phyloP scores from a whole-genome alignment of 169 alveolate species.

The Plasmodium knowlesi region DNA sequence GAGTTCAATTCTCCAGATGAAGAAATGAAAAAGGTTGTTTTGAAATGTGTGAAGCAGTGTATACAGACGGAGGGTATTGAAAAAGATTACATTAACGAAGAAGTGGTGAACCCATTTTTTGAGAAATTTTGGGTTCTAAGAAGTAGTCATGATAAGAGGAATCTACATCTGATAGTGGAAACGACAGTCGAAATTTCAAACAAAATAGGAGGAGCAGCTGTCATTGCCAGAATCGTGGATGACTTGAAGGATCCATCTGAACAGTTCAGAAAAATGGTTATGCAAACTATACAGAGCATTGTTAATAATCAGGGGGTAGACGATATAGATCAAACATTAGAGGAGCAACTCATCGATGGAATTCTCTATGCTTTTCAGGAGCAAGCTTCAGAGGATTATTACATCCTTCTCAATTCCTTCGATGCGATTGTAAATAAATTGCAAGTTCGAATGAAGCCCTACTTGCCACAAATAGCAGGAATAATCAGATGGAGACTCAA shows the following conservation, averaged over 20 bases:
- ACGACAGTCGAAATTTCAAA: conserved; percentile 98
- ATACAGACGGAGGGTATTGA: conserved; percentile 98
- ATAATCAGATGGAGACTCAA: conserved; percentile 97
- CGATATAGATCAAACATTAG: conserved; percentile 96
- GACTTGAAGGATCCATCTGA: conserved; percentile 87
- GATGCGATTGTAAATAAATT: conserved; percentile 97
- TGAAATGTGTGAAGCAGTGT: conserved; percentile 97
- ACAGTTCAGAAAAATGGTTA: conserved; percentile 95
- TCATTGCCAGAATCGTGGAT: conserved; percentile 75
- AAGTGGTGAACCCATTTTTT: conserved; percentile 96
- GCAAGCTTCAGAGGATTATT: conserved; percentile 95
- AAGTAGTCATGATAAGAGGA: conserved; percentile 92
- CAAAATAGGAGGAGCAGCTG: conserved; percentile 91
- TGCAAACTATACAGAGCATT: conserved; percentile 97
- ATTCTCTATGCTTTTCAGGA: conserved; percentile 98
- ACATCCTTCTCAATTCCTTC: conserved; percentile 95
- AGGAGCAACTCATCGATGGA: conserved; percentile 98
- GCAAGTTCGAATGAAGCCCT: conserved; percentile 97
- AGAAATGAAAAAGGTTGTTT: conserved; percentile 98
- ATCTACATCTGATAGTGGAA: conserved; percentile 95
- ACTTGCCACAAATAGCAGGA: conserved; percentile 98
- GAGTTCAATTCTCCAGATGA: conserved; percentile 99
- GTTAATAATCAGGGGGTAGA: conserved; percentile 93
- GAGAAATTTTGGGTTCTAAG: conserved; percentile 93
- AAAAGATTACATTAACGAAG: conserved; percentile 96